Conservation (phyloP, 2,329 filamentous ascomycete genomes). For the Botrytis byssoidea region DNA sequence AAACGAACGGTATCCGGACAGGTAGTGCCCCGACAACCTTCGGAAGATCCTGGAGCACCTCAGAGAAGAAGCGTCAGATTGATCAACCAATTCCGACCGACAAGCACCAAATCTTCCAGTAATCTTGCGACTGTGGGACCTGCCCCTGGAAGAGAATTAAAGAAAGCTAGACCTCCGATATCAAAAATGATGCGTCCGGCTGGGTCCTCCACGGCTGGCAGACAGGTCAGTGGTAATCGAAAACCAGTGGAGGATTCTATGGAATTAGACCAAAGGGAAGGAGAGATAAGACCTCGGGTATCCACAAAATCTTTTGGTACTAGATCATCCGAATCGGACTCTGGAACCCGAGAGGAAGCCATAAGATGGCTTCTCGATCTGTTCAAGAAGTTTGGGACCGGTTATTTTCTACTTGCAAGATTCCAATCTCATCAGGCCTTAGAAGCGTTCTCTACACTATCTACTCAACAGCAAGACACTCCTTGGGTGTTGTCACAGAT, state of each 20-base stretch:
- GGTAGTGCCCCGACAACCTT: constrained; percentile 52
- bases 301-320: constrained; percentile 30
- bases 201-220: constrained; percentile 70
- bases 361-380: constrained; percentile 75
- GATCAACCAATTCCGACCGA: constrained; percentile 67
- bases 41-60: constrained; percentile 61
- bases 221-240: constrained; percentile 86
- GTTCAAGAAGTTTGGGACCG: constrained; percentile 76
- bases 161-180: constrained; percentile 76
- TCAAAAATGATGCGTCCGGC: constrained; percentile 65
- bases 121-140: constrained; percentile 58
- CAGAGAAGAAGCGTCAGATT: constrained; percentile 72
- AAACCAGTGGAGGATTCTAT: constrained; percentile 70
- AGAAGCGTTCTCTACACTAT: constrained; percentile 68
- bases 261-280: constrained; percentile 68
- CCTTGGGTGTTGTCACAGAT: constrained; percentile 92
- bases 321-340: constrained; percentile 48
- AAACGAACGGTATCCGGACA: constrained; percentile 95
- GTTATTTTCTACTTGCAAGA: constrained; percentile 73
- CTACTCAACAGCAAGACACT: constrained; percentile 76
- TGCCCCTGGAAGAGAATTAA: constrained; percentile 69
- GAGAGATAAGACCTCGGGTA: constrained; percentile 36
- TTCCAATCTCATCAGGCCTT: constrained; percentile 79
- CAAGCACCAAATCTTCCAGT: constrained; percentile 43
- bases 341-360: constrained; percentile 69